A percentile compares a stretch with the other conserved stretches of the same genome.
These are phyloP conservation scores for Hymenoscyphus infarciens DNA, from an alignment of 2,329 filamentous ascomycete species.

Conservation along the genomic window DNA sequence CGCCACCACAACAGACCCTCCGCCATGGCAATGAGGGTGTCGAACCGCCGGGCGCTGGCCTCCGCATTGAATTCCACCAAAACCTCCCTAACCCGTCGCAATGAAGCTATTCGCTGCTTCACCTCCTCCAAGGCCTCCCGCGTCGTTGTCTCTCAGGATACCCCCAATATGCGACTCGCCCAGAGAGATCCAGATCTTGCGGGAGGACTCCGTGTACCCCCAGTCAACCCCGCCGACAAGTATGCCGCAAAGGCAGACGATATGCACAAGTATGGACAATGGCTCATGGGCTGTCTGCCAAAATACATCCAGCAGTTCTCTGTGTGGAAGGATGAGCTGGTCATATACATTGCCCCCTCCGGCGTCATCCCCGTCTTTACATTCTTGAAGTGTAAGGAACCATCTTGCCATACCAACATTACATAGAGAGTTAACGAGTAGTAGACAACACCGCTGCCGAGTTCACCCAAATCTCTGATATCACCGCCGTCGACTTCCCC, in stretches of 20 bases:
- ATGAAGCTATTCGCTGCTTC: constrained; percentile 35
- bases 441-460: constrained; percentile 92
- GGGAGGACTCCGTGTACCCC: constrained; percentile 68
- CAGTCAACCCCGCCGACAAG: constrained; percentile 92
- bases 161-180: constrained; percentile 65
- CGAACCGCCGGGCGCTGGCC: constrained; percentile 53
- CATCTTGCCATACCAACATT: not conserved
- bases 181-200: constrained; percentile 42
- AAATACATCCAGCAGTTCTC: constrained; percentile 99
- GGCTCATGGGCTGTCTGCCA: constrained; percentile 92
- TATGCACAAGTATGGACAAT: constrained; percentile 92
- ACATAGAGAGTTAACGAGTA: constrained; percentile 16
- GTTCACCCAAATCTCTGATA: constrained; percentile 87
- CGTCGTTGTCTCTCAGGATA: constrained; percentile 49
- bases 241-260: constrained; percentile 82
- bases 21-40: constrained; percentile 59
- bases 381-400: constrained; percentile 71
- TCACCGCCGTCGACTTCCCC: constrained; percentile 94
- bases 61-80: constrained; percentile 53
- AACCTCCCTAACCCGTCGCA: constrained; percentile 31
- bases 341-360: constrained; percentile 83
- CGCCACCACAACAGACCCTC: constrained; percentile 35
- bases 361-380: constrained; percentile 88
- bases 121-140: constrained; percentile 36
- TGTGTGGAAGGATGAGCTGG: constrained; percentile 98